Percentiles rank a stretch among this genome's conserved stretches.
Evolutionary conservation across 805 yeast species (phyloP).

Genomic region (Ogataea wickerhamii): DNA sequence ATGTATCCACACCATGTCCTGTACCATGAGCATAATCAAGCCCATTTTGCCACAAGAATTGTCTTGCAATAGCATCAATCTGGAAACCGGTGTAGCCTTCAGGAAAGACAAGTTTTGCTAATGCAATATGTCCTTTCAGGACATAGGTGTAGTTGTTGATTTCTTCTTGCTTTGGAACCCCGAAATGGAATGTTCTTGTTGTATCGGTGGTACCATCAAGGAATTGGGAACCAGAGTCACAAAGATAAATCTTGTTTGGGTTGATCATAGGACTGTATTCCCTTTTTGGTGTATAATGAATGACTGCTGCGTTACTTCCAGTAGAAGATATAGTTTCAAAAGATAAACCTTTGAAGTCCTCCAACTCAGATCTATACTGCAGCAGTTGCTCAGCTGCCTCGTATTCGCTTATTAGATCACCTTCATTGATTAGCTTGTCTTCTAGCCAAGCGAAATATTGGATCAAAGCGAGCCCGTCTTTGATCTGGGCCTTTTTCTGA

Average conservation of each 20-base stretch:
- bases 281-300: conserved; percentile 63
- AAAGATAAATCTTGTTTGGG: conserved; percentile 49
- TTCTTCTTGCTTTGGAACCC: conserved; percentile 44
- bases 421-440: conserved; percentile 38
- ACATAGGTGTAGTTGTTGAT: conserved; percentile 52
- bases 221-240: conserved; percentile 60
- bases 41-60: conserved; percentile 52
- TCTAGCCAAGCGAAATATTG: conserved; percentile 59
- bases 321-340: conserved; percentile 73
- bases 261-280: conserved; percentile 44
- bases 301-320: conserved; percentile 73
- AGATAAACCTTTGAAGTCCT: conserved; percentile 58
- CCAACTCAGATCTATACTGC: conserved; percentile 49
- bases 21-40: conserved; percentile 63
- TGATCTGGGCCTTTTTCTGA: conserved; percentile 50
- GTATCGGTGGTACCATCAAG: conserved; percentile 65
- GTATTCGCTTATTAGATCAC: conserved; percentile 55
- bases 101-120: conserved; percentile 50
- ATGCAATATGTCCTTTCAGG: conserved; percentile 52
- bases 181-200: conserved; percentile 57
- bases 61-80: conserved; percentile 57
- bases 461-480: conserved; percentile 55
- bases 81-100: conserved; percentile 51
- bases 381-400: conserved; percentile 60
- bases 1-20: conserved; percentile 63